Percentiles rank a stretch among this genome's conserved stretches.
phyloP scores from a whole-genome alignment of 2,329 filamentous ascomycete genomes.

The Helotiales sp. region DNA sequence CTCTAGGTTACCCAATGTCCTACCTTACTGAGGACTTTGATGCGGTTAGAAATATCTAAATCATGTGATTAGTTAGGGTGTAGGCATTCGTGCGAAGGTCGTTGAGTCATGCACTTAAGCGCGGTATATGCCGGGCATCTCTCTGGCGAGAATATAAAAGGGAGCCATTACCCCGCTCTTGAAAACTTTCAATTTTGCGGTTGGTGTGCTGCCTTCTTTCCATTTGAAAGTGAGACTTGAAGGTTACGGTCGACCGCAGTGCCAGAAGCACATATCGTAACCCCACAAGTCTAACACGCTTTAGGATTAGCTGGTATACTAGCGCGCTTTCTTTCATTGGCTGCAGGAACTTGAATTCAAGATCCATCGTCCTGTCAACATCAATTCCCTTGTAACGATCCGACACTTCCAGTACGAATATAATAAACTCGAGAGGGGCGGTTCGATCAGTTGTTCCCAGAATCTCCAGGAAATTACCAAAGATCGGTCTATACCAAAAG shows the following conservation, averaged over 20 bases:
- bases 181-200: conserved; percentile 15
- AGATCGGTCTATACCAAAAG: not conserved
- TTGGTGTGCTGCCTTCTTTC: conserved; percentile 28
- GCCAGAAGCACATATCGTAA: not conserved
- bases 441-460: not conserved
- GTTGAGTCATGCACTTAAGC: conserved; percentile 31
- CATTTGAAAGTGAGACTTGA: conserved; percentile 5
- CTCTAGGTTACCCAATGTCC: no score
- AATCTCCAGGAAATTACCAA: not conserved
- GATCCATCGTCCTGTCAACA: no score
- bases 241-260: not conserved
- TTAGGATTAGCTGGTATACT: no score
- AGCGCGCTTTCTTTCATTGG: no score
- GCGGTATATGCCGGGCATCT: conserved; percentile 16
- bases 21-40: no score
- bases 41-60: conserved; percentile 11
- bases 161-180: conserved; percentile 16
- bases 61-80: conserved; percentile 29
- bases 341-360: no score
- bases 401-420: no score
- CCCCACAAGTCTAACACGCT: not conserved
- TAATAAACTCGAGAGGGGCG: no score
- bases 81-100: conserved; percentile 8
- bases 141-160: conserved; percentile 31
- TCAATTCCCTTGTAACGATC: no score